A percentile compares a stretch with the other conserved stretches of the same genome.
phyloP scores from a whole-genome alignment of 2,329 filamentous ascomycete genomes.

The Cytospora piceicola region DNA sequence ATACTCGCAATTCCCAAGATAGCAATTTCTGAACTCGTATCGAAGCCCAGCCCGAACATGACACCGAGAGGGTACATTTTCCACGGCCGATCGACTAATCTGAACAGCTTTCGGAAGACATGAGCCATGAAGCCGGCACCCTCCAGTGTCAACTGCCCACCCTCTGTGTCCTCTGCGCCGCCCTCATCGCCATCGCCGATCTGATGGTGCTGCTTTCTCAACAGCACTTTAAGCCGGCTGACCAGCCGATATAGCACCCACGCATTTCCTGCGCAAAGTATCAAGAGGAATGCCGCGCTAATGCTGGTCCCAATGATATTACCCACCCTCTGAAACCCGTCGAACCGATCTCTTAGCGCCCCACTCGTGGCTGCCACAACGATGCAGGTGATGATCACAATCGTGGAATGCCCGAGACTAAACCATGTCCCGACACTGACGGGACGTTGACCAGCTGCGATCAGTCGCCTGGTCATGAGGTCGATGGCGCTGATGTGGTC shows the following conservation, averaged over 20 bases:
- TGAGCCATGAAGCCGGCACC: slow-evolving; percentile 76
- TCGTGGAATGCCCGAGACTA: slow-evolving; percentile 89
- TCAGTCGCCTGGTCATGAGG: slow-evolving; percentile 86
- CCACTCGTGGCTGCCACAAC: slow-evolving; percentile 90
- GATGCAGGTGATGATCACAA: slow-evolving; percentile 87
- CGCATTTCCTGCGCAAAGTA: slow-evolving; percentile 81
- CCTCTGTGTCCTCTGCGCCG: slow-evolving; percentile 40
- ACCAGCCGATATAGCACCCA: slow-evolving; percentile 84
- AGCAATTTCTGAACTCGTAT: slow-evolving; percentile 93
- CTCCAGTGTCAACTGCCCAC: slow-evolving; percentile 67
- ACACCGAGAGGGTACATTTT: slow-evolving; percentile 95
- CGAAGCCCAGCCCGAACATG: slow-evolving; percentile 90
- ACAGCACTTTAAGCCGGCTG: slow-evolving; percentile 65
- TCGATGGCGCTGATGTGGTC: slow-evolving; percentile 89
- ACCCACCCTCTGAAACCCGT: slow-evolving; percentile 76
- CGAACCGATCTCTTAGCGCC: slow-evolving; percentile 79
- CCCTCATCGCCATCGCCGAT: slow-evolving; percentile 27
- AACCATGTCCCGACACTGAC: slow-evolving; percentile 96
- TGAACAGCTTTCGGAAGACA: slow-evolving; percentile 76
- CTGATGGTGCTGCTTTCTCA: slow-evolving; percentile 48
- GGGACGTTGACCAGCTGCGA: slow-evolving; percentile 82
- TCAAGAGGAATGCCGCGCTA: slow-evolving; percentile 78
- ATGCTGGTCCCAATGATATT: slow-evolving; percentile 89
- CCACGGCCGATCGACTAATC: slow-evolving; percentile 76
- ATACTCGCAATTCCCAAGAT: slow-evolving; percentile 88